Evolutionary conservation across 306 rosid genomes (phyloP), one percentile per base, ranked within the genome.

Genomic region (Luffa aegyptiaca): DNA sequence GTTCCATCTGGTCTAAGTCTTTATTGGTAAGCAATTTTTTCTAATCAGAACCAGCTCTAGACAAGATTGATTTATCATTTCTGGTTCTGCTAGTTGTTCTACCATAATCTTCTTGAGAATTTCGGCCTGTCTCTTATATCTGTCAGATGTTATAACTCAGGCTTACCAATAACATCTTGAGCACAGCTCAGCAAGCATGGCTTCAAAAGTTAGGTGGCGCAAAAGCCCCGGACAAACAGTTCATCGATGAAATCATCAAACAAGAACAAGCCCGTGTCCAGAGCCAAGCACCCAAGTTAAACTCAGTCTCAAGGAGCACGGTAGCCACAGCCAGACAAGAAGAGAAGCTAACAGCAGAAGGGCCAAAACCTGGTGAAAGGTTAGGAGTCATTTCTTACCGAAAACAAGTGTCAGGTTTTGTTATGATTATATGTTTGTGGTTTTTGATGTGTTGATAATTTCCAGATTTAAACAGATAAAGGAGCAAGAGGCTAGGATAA

Each of bases 1-100:
- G 99, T 96, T 82, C 99, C 99, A 85, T 96, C 99, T 20, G 99
- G 99, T 82, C 88, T 96, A 80, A 93, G 99, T 85, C 99, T 96
- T 79, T 96, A 96, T 82, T 96, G 99, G 99, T 96, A 81, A 87
- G 96, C 79, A 12, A 46, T 70, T 75, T 56, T 78, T 66, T 46
- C 44, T 45, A 80, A 75, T 51, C 46, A 74, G 41, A n/a, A 46
- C 62, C 78, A 49, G 10, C 63, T 6, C 10, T 35, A 33, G 20
- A 35, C 20, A 16, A 45, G 16, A 74, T 2, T 17, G 36, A 6
- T 39, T 70, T 64, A 7, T 39, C 71, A 63, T 61, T 78, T 63
- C 81, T 62, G 70, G 16, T 46, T 8, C 33, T 48, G 16, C 44
- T 49, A 37, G 56, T 35, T 61, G 14, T 36, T 36, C 7, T 39